Evolutionary conservation across 129 eudicot genomes (phyloP), one percentile per base, ranked within the genome.

Genomic region (Kitagawia praeruptora): DNA sequence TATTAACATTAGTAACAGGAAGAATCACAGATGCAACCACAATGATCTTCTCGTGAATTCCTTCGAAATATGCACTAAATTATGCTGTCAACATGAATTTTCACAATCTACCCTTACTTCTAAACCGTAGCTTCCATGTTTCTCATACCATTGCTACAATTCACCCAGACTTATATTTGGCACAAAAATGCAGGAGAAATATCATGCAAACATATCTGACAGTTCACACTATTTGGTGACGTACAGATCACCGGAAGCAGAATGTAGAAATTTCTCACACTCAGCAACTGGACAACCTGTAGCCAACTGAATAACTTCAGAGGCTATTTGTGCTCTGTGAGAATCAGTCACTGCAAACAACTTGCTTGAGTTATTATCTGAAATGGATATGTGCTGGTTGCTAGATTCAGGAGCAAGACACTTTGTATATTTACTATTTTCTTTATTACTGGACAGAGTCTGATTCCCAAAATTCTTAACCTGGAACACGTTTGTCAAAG

Each of bases 71-170:
- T 27, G 84, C 84, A 81, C 74, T 80, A 46, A 77, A 84, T 53
- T 46, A 53, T n/a, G 19, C 69, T 46, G 53, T 84, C 87, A 63
- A 74, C 56, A 61, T 25, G 75, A 45, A 71, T 73, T 58, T 44
- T 77, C 79, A 72, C 15, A 27, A 61, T 81, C 72, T 0, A 74
- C 82, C 48, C 4, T 64, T 64, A 84, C 84, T 81, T 81, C 83
- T 46, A 84, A 49, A n/a, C 87, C 87, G 49, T 81, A 84, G 61
- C 40, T 58, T 51, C 87, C 87, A 45, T 78, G 87, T 75, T 84
- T 67, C 79, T 84, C 87, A 77, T 84, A 84, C 87, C 87, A 84
- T 64, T 80, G 47, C 87, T 84, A 84, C 74, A 84, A 58, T 41
- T 69, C 25, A 25, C 75, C 31, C 78, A 84, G 69, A 77, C 80